Evolutionary conservation across 148 eudicot species (phyloP), one percentile per base, ranked within the genome.

Genomic region (Polygonum maritimum): DNA sequence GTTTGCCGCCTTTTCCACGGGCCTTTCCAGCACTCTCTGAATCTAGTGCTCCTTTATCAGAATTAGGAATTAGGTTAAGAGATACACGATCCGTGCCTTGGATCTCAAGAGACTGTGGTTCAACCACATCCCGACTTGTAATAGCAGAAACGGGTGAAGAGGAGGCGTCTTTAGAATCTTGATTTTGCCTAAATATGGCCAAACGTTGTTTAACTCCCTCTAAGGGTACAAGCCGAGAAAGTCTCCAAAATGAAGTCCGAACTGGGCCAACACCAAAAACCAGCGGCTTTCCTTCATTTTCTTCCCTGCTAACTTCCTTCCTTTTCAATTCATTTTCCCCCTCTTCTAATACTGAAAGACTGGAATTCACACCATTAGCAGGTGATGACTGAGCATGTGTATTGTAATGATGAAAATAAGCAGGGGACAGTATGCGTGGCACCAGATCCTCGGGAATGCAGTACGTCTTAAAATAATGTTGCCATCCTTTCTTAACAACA

Each of bases 381-480:
- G 84, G 74, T 12, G 51, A 48, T 35, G 76, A 26, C 22, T 63
- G 70, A 74, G 76, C 40, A 36, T 90, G 93, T 54, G 90, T 80
- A 87, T 87, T 95, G 77, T 95, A 95, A 73, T 95, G 99, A 88
- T 95, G 97, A 84, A 95, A 95, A 81, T 95, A 95, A 71, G 99
- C 99, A 44, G 99, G 99, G 71, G 99, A 95, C 26, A 95, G 73
- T 76, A 95, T 85, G 48, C 99, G 96, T 47, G 99, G 99, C 60
- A 95, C 90, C 72, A 95, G 78, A 83, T 95, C 99, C 87, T 95
- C 99, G 15, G 99, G 99, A 73, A 95, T 95, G 83, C 99, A 92
- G 82, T 90, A 95, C 80, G 91, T 90, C 88, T 92, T 95, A 78
- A 95, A 95, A 78, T 89, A 84, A 63, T 88, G 91, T 54, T 95